Conservation (phyloP, 169 alveolate species). For the Plasmodium ovale region DNA sequence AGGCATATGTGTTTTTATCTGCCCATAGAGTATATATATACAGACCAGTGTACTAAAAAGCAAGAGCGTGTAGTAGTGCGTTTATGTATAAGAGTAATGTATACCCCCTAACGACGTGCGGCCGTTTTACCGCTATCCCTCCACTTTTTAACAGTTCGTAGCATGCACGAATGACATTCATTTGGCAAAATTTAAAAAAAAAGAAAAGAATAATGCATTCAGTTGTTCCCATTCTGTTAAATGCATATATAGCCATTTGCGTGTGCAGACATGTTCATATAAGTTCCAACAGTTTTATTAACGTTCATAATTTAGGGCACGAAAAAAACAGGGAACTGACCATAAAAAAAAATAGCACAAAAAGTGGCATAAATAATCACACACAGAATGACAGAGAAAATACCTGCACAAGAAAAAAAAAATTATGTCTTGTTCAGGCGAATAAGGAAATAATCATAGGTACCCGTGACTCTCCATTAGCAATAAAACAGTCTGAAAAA, state of each 20-base stretch:
- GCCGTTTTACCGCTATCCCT: no score
- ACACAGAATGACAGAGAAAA: conserved; percentile 10
- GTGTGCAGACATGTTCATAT: conserved; percentile 37
- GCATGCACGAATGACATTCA: not conserved
- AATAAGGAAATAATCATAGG: conserved; percentile 59
- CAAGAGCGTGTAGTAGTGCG: no score
- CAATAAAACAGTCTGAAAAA: conserved; percentile 61
- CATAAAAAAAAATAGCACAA: conserved; percentile 16
- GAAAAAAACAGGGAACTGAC: not conserved
- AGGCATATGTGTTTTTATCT: not conserved
- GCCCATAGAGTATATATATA: not conserved
- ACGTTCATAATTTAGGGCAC: conserved; percentile 4
- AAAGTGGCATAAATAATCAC: no score
- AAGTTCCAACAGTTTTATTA: conserved; percentile 3
- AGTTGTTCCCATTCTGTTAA: conserved; percentile 6
- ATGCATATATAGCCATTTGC: conserved; percentile 3
- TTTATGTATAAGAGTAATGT: no score
- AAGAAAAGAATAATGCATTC: conserved; percentile 36
- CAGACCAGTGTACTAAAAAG: no score
- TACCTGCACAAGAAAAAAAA: not conserved
- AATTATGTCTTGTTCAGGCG: conserved; percentile 3
- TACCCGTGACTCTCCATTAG: conserved; percentile 68
- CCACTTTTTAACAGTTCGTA: not conserved
- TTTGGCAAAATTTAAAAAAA: not conserved
- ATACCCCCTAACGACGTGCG: no score